A percentile compares a stretch with the other conserved stretches of the same genome.
These are phyloP conservation scores for Cynara cardunculus DNA, from an alignment of 129 eudicot genomes.

Conservation along the genomic window DNA sequence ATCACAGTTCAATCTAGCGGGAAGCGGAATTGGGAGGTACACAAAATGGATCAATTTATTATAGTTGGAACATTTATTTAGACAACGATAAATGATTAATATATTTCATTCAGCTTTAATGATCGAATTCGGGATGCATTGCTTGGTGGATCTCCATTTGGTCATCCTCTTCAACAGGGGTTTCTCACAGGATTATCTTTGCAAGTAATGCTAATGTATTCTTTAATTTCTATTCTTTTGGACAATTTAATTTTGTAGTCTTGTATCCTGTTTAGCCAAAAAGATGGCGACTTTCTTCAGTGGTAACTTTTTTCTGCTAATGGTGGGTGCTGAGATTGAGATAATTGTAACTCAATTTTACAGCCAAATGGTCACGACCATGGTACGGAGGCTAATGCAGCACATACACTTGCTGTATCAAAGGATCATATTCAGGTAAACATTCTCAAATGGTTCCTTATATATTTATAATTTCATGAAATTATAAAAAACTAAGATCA, in stretches of 20 bases:
- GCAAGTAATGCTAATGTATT: conserved; percentile 57
- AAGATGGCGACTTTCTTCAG: conserved; percentile 2
- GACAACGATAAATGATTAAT: neutral
- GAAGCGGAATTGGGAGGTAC: conserved; percentile 95
- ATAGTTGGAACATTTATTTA: neutral
- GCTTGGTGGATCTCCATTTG: conserved; percentile 96
- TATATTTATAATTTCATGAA: neutral
- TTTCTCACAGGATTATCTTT: conserved; percentile 77
- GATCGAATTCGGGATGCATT: conserved; percentile 92
- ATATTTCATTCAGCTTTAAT: conserved; percentile 59
- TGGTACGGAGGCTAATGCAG: conserved; percentile 61
- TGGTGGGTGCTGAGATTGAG: neutral
- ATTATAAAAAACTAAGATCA: too few relatives aligned
- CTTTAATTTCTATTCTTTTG: conserved; percentile 1
- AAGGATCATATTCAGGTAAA: conserved; percentile 91
- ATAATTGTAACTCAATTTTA: conserved; percentile 2
- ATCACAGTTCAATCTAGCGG: conserved; percentile 75
- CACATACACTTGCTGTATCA: conserved; percentile 60
- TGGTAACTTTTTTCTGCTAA: neutral
- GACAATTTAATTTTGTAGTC: neutral
- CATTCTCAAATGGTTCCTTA: neutral
- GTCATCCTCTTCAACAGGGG: conserved; percentile 93
- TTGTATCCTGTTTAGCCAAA: neutral
- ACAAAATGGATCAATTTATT: neutral
- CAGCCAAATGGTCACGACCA: conserved; percentile 91